phyloP scores from a whole-genome alignment of 345 rosid species.

The Aquilaria yunnanensis region DNA sequence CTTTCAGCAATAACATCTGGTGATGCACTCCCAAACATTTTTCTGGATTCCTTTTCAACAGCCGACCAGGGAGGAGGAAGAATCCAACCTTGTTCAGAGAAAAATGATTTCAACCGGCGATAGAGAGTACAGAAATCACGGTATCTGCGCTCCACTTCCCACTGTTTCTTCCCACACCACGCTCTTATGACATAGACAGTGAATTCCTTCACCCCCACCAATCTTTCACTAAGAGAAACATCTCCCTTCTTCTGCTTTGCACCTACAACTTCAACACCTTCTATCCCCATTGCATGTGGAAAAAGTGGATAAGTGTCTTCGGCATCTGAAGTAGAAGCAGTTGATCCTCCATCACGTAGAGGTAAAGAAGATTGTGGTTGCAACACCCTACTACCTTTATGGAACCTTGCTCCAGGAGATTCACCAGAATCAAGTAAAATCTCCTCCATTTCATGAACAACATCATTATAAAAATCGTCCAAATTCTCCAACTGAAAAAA shows the following conservation, averaged over 20 bases:
- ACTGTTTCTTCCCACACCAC: slow-evolving; percentile 68
- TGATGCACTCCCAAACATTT: slow-evolving; percentile 77
- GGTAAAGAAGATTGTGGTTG: slow-evolving; percentile 46
- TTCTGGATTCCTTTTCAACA: slow-evolving; percentile 75
- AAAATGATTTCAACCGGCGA: slow-evolving; percentile 71
- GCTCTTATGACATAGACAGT: slow-evolving; percentile 76
- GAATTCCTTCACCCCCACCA: slow-evolving; percentile 93
- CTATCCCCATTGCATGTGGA: slow-evolving; percentile 41
- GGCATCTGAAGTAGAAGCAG: slow-evolving; percentile 66
- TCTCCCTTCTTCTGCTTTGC: slow-evolving; percentile 91
- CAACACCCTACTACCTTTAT: slow-evolving; percentile 42
- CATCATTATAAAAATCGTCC: slow-evolving; percentile 70
- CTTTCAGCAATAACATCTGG: slow-evolving; percentile 82
- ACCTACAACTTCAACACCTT: slow-evolving; percentile 82
- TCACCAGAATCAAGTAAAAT: slow-evolving; percentile 74
- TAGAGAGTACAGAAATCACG: slow-evolving; percentile 85
- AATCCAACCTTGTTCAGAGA: slow-evolving; percentile 68
- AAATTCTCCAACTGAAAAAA: slow-evolving; percentile 51
- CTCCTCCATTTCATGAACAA: slow-evolving; percentile 98
- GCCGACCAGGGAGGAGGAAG: slow-evolving; percentile 87
- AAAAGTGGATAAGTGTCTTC: slow-evolving; percentile 33
- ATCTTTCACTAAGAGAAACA: slow-evolving; percentile 86
- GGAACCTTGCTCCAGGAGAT: slow-evolving; percentile 57
- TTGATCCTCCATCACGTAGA: slow-evolving; percentile 66
- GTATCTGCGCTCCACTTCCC: slow-evolving; percentile 95